Base-by-base conservation (phyloP, 352 stramenopile genomes). In the Globisporangium polare region DNA sequence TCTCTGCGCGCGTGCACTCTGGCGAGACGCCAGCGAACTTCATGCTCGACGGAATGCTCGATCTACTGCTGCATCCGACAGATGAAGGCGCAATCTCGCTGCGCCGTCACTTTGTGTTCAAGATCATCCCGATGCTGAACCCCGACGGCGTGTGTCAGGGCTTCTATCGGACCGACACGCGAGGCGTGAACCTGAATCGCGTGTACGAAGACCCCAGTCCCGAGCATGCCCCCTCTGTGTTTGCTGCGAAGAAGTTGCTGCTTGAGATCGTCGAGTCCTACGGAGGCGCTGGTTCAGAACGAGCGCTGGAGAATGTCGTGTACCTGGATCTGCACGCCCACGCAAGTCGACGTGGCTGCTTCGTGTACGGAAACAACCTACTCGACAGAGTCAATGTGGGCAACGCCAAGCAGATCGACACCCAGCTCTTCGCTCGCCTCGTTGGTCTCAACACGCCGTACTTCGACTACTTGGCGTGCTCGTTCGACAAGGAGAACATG, bases 261-360 rank as follows among this genome's bases (percentile, higher is more conserved):
- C 53, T 81, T 17, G 27, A 76, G 2, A 51, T 68, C 5, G 58
- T 77, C 1, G 41, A 67, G 2, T 45, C 60, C n/a, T 83, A 82
- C 26, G 69, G 73, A 22, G 62, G 73, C n/a, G 22, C 45, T 1
- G 29, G 73, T 37, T 74, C 62, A 9, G 35, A 49, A 6, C 39
- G 9, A 6, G 66, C 65, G 12, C 41, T 64, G 12, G 60, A 77
- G 1, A 71, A 66, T 31, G 68, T 81, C n/a, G 56, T 96, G 24
- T 97, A 96, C 57, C 61, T 98, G 3, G 92, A 98, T 47, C 60
- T 97, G n/a, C 92, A 98, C 45, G 92, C 92, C 0, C 92, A 98
- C 62, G 76, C 88, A 0, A 91, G 86, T 42, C 92, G 94, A 33
- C 77, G 92, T 13, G 92, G 90, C 0, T 96, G 89, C 68, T 98